Base-by-base conservation (phyloP, 73 alveolate species). In the Tetrahymena malaccensis region DNA sequence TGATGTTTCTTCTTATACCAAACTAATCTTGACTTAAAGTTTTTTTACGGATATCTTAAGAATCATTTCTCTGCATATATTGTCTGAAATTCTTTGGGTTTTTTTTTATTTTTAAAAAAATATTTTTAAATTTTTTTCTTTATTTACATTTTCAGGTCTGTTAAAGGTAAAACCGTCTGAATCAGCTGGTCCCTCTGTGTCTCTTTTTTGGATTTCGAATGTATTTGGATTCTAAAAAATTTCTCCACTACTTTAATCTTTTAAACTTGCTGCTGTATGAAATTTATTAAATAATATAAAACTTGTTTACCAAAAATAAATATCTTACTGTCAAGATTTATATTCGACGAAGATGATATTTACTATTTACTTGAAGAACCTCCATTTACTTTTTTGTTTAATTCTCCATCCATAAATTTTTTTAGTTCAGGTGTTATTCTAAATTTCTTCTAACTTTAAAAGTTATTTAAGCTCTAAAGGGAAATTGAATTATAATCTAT, bases 1-100 rank as follows among this genome's bases (percentile, higher is more conserved):
- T 43, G 15, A 95, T 43, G 22, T 85, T 95, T 89, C 97, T 43
- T 35, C 95, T 85, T 22, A 94, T 55, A 27, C 95, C 94, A 34
- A 85, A 43, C 10, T 93, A 50, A 85, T 95, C 97, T 70, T 70
- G 22, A 17, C 94, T 95, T 85, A 35, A 93, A 44, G 37, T 85
- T 95, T 40, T 94, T 85, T 43, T 50, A 95, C 13, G 97, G 85
- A 70, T 94, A 19, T 93, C 93, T 25, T 89, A 50, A 34, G 50
- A 85, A n/a, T 31, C 95, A 94, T 50, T 44, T 16, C 55, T 94
- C 34, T 58, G 70, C 94, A 38, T 95, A 94, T 55, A 95, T 35
- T 95, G 55, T 94, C 89, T 34, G 84, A 43, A 93, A 43, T 93
- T 38, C 56, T 93, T n/a, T 38, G 13, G 13, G 19, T 19, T 25